Percentiles rank a stretch among this genome's conserved stretches.
These are phyloP conservation scores for Plenodomus lindquistii DNA, from an alignment of 2,329 filamentous ascomycete species.

Conservation along the genomic window DNA sequence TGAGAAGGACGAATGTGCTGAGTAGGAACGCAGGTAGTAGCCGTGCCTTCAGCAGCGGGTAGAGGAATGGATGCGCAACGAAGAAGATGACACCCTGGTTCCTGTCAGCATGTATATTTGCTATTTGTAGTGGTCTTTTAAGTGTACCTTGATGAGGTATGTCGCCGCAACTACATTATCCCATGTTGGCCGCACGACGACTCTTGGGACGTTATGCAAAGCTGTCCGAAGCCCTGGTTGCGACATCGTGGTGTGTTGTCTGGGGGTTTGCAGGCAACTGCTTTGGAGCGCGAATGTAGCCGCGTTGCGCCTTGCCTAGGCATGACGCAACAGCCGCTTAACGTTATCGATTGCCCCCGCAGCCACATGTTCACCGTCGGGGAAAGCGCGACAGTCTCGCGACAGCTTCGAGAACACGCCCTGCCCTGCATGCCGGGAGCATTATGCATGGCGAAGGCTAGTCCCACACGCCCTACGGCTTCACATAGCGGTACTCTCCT, in stretches of 20 bases:
- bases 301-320: not conserved
- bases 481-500: no score
- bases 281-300: not conserved
- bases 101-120: constrained; percentile 18
- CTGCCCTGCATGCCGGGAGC: no score
- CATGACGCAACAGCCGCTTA: constrained; percentile 11
- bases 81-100: constrained; percentile 80
- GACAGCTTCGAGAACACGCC: not conserved
- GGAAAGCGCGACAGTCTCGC: not conserved
- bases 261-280: constrained; percentile 2
- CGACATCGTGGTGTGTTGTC: constrained; percentile 23
- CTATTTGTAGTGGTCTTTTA: not conserved
- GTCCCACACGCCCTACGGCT: not conserved
- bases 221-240: constrained; percentile 41
- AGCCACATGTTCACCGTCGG: not conserved
- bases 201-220: constrained; percentile 24
- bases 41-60: constrained; percentile 76
- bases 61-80: constrained; percentile 73
- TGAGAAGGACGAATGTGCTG: constrained; percentile 78
- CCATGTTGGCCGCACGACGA: constrained; percentile 34
- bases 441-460: not conserved
- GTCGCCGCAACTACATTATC: constrained; percentile 29
- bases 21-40: constrained; percentile 81
- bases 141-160: constrained; percentile 38
- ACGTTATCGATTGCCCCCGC: not conserved